These are phyloP conservation scores for Kentomonas sorsogonicus DNA, from an alignment of 208 protist species.

Conservation along the genomic window DNA sequence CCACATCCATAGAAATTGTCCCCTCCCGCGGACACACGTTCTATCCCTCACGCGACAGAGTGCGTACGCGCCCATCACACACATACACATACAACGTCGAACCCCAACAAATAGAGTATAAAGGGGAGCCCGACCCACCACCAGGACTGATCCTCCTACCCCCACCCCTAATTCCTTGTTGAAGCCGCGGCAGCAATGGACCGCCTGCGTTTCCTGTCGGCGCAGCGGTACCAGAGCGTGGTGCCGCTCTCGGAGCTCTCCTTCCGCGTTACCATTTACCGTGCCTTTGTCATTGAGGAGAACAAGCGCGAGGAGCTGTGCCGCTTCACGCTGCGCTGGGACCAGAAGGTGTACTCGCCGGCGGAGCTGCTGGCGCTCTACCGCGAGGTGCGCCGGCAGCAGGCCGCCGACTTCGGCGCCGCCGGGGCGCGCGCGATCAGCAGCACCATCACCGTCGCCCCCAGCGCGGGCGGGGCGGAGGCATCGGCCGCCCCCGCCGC, in stretches of 20 bases:
- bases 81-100: conserved; percentile 3
- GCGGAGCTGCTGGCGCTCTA: conserved; percentile 36
- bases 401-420: not conserved
- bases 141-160: no score
- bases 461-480: not conserved
- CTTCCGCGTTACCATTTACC: conserved; percentile 55
- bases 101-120: no score
- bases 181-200: no score
- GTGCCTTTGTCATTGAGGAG: conserved; percentile 65
- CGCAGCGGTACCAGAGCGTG: conserved; percentile 45
- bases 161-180: no score
- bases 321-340: conserved; percentile 41
- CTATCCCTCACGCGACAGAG: not conserved
- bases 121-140: no score
- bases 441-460: not conserved
- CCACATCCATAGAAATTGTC: not conserved
- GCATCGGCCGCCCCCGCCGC: not conserved
- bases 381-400: conserved; percentile 12
- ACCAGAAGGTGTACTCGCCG: conserved; percentile 62
- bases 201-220: conserved; percentile 44
- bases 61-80: not conserved
- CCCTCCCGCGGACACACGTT: not conserved
- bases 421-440: not conserved
- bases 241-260: conserved; percentile 44
- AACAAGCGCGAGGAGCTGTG: conserved; percentile 38